Evolutionary conservation across 495 filamentous ascomycete species (phyloP), one percentile per base, ranked within the genome.

Genomic region (Neurospora sublineolata): DNA sequence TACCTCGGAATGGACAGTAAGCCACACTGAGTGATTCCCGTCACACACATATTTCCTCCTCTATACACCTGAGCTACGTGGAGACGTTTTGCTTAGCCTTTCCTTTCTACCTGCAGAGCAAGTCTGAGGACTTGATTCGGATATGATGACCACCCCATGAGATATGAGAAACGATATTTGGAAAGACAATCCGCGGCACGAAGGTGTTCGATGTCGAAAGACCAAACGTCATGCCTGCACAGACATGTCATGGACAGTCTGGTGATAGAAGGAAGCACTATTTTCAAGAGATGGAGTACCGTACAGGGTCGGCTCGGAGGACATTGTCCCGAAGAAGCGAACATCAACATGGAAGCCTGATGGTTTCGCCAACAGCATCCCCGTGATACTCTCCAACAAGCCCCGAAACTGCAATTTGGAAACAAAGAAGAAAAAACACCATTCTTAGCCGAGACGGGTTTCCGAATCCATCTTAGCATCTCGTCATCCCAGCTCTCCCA

Each of bases 381-480:
- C 27, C 5, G 7, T 33, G 52, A 16, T 30, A 30, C 12, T 30
- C 12, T 16, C 20, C n/a, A 6, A 60, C 52, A 30, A 30, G 12
- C 8, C 12, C 6, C 18, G 27, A 8, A 16, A 60, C 23, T 16
- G 12, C 52, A 33, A 52, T 4, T 20, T 23, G 44, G 44, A 52
- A 14, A 60, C 46, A 60, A 10, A 2, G 20, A 44, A 20, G 20
- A 12, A 52, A 2, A 60, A 60, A 60, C 52, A 60, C 18, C 69
- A 23, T 30, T n/a, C 40, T 58, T 69, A 39, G 71, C 27, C 73
- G 36, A 27, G 67, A 37, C 27, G 23, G 33, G 33, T 40, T 68
- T 67, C 33, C 27, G 23, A 39, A 64, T 69, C 85, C 85, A 87
- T 87, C 80, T 83, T 87, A 90, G 91, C 90, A 93, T 93, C 91